Base-by-base conservation (phyloP, 2,329 filamentous ascomycete genomes). In the Alternaria postmessia region DNA sequence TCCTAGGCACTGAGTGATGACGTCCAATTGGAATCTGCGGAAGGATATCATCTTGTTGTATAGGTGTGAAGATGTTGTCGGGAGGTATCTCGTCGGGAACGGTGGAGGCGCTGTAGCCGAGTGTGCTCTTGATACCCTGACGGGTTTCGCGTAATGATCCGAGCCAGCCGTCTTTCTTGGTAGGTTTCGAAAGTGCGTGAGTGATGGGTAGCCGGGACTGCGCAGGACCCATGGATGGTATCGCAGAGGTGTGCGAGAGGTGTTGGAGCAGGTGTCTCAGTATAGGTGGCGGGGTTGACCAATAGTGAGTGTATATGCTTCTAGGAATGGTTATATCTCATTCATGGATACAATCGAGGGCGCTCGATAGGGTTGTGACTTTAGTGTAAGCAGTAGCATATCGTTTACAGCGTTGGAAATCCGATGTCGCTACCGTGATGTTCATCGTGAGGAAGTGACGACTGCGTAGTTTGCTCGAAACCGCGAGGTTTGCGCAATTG, bases 61-160 rank as follows among this genome's bases (percentile, higher is more conserved):
- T 82, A 0, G 78, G 70, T 5, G 74, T 71, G 62, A 83, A 84
- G 42, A 84, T 75, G 57, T 75, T 75, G 61, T 74, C 71, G 1
- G 63, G 61, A 2, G 69, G 63, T 7, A 60, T 58, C 6, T 65
- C 55, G n/a, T 64, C 59, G 6, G 51, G 24, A 11, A 22, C 8
- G 36, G 16, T 5, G 30, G n/a, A 24, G 12, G 22, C 43, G 8
- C 43, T 53, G 14, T 60, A 47, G 14, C 67, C 64, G 11, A 72
- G 59, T 1, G 63, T 62, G 20, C 16, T 22, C 32, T 30, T 54
- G 42, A 46, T 54, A 12, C 51, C 56, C 44, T 57, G 61, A 36
- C 61, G 63, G 3, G 60, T 54, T 14, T 62, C 51, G 6, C 61
- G 61, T 59, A 53, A 67, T 18, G 63, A 46, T 30, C 56, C 49